Percentiles rank a stretch among this genome's conserved stretches.
These are phyloP conservation scores for Fusarium floridanum DNA, from an alignment of 2,329 filamentous ascomycete species.

Conservation along the genomic window DNA sequence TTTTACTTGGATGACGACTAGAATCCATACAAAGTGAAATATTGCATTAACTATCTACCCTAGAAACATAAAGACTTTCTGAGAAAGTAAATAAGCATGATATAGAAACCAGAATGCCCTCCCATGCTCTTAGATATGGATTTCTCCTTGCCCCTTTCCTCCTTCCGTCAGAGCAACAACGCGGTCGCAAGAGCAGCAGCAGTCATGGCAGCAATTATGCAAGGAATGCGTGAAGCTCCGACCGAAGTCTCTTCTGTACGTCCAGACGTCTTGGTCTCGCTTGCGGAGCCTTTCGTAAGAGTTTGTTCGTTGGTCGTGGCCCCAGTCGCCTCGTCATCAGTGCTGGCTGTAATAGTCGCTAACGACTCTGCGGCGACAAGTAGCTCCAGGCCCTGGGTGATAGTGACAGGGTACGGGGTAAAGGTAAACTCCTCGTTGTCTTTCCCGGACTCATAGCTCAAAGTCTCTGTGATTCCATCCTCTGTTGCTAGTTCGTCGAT, in stretches of 20 bases:
- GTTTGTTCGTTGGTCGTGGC: not conserved
- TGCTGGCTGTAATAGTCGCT: not conserved
- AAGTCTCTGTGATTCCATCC: not conserved
- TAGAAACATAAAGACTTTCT: not conserved
- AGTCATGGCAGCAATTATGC: not conserved
- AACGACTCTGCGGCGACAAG: not conserved
- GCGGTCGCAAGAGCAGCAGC: not conserved
- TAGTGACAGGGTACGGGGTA: not conserved
- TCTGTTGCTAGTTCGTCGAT: not conserved
- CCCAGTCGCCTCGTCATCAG: not conserved
- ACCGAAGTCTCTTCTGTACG: not conserved
- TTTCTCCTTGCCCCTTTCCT: not conserved
- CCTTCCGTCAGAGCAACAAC: not conserved
- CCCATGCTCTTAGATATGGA: not conserved
- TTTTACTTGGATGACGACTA: accelerated
- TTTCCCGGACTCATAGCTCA: not conserved
- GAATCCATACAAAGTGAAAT: not conserved
- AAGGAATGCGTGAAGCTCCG: not conserved
- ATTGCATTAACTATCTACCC: not conserved
- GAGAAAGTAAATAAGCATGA: not conserved
- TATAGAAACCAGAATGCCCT: not conserved
- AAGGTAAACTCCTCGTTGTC: not conserved
- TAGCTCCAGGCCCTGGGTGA: not conserved
- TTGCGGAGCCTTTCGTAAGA: not conserved
- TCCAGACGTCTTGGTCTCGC: not conserved